Base-by-base conservation (phyloP, 1,139 yeast genomes). In the Saccharomycopsis hybrid region DNA sequence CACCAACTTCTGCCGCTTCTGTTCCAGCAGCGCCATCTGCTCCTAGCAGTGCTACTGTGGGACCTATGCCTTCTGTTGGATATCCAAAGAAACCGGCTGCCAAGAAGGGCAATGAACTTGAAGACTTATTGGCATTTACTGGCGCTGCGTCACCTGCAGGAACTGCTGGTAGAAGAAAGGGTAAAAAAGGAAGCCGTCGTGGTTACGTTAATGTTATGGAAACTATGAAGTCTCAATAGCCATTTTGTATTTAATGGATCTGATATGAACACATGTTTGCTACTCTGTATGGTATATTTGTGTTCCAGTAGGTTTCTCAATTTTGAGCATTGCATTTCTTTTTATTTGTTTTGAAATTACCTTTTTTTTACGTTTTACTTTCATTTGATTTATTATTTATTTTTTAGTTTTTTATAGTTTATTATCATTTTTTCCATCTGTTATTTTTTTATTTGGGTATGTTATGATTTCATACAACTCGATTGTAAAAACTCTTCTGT, bases 1-100 rank as follows among this genome's bases (percentile, higher is more conserved):
- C 44, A 30, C 25, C 47, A n/a, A 27, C 35, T 11, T 9, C 3
- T 18, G 39, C 46, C 9, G 5, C n/a, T 13, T 29, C 28, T 5
- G 36, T 24, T 7, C 44, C 37, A 27, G 55, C 61, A 5, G 50
- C 60, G 36, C 48, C 58, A 9, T 53, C 59, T 13, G 56, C 60
- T 3, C 55, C 59, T n/a, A 48, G 59, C 8, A 49, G 56, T 28
- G 42, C 47, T 13, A 54, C 59, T 41, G 53, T 57, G n/a, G 55
- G 58, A 31, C 55, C 64, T 42, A 54, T 60, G 8, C 62, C 68
- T n/a, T 55, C 57, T 24, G 44, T 58, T 31, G 55, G 54, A 29
- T 54, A 49, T 27, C 41, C 46, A n/a, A 45, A 35, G 4, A 32
- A 18, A 48, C 29, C 40, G 9, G 55, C 61, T 7, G 51, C 60